Conservation (phyloP, 2,329 filamentous ascomycete genomes). For the Talaromyces amestolkiae region DNA sequence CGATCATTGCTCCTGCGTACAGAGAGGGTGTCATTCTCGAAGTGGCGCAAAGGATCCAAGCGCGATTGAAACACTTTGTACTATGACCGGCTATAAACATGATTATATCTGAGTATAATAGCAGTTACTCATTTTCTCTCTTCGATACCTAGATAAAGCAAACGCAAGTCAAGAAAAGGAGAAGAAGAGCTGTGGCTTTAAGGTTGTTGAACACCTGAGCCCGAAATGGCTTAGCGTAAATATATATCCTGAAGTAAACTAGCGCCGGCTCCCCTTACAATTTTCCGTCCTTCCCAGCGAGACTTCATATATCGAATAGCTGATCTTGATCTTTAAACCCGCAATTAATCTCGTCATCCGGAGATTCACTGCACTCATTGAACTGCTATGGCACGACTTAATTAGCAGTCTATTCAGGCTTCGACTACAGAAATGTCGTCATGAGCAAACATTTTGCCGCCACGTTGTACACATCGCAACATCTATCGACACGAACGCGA, state of each 20-base stretch:
- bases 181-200: background rate
- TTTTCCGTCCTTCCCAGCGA: background rate
- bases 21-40: slow-evolving; percentile 16
- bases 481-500: background rate
- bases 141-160: too few relatives aligned
- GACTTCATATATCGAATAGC: background rate
- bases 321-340: background rate
- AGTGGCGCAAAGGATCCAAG: slow-evolving; percentile 15
- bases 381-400: background rate
- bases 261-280: background rate
- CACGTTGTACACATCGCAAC: background rate
- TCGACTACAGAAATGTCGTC: background rate
- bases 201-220: background rate
- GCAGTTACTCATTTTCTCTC: too few relatives aligned
- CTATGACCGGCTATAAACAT: background rate
- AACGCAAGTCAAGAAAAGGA: background rate
- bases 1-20: slow-evolving; percentile 16
- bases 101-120: background rate
- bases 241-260: background rate
- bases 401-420: background rate
- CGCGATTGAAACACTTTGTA: background rate
- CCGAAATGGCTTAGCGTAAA: background rate
- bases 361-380: background rate
- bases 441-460: slow-evolving; percentile 6
- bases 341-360: background rate